Conservation (phyloP, 768 basidiomycete genomes). For the Leucosporidium scottii region DNA sequence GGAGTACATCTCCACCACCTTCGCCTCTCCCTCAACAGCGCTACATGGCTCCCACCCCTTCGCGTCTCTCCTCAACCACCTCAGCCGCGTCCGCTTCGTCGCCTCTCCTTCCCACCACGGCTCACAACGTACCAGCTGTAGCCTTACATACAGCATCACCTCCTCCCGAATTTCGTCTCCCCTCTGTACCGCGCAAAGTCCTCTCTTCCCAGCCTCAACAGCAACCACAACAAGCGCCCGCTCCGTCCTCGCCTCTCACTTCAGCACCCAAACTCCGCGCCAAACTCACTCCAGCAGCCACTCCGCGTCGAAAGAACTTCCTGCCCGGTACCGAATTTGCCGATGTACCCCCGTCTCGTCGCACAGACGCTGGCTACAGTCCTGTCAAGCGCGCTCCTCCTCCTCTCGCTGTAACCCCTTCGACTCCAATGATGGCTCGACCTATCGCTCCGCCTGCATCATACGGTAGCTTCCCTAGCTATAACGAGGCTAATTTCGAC, state of each 20-base stretch:
- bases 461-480: background rate
- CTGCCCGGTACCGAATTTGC: constrained; percentile 35
- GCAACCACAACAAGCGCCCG: background rate
- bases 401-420: background rate
- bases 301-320: constrained; percentile 21
- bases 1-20: background rate
- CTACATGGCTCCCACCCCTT: background rate
- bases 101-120: background rate
- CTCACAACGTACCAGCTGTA: constrained; percentile 12
- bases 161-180: background rate
- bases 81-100: background rate
- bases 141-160: background rate
- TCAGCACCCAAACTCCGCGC: constrained; percentile 31
- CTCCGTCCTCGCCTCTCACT: background rate
- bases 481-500: background rate
- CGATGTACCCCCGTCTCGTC: constrained; percentile 26
- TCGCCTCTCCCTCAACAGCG: background rate
- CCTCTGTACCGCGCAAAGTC: background rate
- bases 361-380: background rate
- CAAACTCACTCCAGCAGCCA: constrained; percentile 32
- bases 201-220: background rate
- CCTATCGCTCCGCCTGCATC: constrained; percentile 7
- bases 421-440: constrained; percentile 3
- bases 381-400: background rate
- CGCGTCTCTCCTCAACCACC: background rate